Evolutionary conservation across 2,329 filamentous ascomycete species (phyloP), one percentile per base, ranked within the genome.

Genomic region (Aspergillus sp.): DNA sequence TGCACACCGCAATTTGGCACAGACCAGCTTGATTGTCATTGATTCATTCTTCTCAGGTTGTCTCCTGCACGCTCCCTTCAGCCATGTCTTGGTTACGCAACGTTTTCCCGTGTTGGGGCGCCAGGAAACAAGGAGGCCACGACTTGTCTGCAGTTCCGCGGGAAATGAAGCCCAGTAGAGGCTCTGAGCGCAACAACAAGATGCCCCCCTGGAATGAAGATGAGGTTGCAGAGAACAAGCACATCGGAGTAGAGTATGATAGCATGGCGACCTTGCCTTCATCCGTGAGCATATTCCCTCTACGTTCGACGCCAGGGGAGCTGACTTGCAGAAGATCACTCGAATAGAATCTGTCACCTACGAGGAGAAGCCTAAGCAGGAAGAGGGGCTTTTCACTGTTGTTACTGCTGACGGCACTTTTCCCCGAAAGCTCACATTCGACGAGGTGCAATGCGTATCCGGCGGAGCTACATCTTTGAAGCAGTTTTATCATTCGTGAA

Each of bases 21-120:
- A 42, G 39, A 42, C 39, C 39, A 66, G 53, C 58, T 66, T 34
- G 53, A 68, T 41, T 56, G 54, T 48, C n/a, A 47, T 36, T 3
- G 30, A 34, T 2, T 34, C 30, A 34, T 34, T 8, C 3, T 34
- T 34, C 30, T 34, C 30, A 34, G 30, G 11, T 34, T 34, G 30
- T 34, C 30, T 34, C 30, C 30, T 34, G 30, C 30, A 8, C 30
- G 30, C 30, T 34, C 11, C 30, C 30, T 34, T 34, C 30, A 5
- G 11, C 30, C 11, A 34, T 34, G 30, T 34, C 30, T 34, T 34
- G 30, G 30, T 34, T 34, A 8, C 5, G 39, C 39, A 42, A 42
- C n/a, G 11, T 42, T 42, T 42, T 42, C 39, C 39, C 17, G 39
- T 42, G 39, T 42, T 42, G 39, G 39, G 39, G 39, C 39, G 39